phyloP scores from a whole-genome alignment of 2,329 filamentous ascomycete species.

The Colletotrichum gigasporum region DNA sequence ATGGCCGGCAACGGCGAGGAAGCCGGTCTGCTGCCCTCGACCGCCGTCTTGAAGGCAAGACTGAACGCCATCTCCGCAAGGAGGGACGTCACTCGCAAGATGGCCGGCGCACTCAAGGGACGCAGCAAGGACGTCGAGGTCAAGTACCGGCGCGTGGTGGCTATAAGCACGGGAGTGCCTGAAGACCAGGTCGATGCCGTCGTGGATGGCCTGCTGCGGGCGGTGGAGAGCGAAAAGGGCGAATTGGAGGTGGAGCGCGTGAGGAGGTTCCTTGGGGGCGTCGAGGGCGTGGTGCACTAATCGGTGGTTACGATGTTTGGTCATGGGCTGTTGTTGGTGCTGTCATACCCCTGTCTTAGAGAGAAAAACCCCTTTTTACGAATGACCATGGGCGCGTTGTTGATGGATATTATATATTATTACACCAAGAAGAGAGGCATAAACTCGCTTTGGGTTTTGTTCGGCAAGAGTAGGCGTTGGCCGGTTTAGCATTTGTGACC shows the following conservation, averaged over 20 bases:
- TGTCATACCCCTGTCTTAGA: conserved; percentile 21
- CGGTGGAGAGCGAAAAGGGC: conserved; percentile 86
- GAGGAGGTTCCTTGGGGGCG: conserved; percentile 80
- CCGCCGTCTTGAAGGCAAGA: conserved; percentile 70
- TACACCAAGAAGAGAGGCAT: not conserved
- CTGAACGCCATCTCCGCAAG: conserved; percentile 76
- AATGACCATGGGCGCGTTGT: not conserved
- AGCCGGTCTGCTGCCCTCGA: conserved; percentile 62
- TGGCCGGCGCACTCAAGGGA: conserved; percentile 77
- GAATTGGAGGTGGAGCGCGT: conserved; percentile 82
- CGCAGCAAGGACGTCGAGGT: conserved; percentile 85
- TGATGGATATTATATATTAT: not conserved
- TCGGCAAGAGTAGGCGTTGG: not conserved
- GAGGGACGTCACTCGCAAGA: conserved; percentile 72
- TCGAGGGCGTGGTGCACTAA: conserved; percentile 69
- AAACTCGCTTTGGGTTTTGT: not conserved
- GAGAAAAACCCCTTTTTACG: not conserved
- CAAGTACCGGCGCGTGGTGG: conserved; percentile 89
- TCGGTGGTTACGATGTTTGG: not conserved
- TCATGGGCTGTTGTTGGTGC: not conserved
- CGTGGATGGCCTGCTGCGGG: conserved; percentile 81
- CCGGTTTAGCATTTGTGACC: not conserved
- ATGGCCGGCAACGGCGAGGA: conserved; percentile 45
- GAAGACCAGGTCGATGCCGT: conserved; percentile 84
- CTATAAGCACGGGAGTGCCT: conserved; percentile 82